Conservation (phyloP, 495 filamentous ascomycete species). For the Penicillium paxilli region DNA sequence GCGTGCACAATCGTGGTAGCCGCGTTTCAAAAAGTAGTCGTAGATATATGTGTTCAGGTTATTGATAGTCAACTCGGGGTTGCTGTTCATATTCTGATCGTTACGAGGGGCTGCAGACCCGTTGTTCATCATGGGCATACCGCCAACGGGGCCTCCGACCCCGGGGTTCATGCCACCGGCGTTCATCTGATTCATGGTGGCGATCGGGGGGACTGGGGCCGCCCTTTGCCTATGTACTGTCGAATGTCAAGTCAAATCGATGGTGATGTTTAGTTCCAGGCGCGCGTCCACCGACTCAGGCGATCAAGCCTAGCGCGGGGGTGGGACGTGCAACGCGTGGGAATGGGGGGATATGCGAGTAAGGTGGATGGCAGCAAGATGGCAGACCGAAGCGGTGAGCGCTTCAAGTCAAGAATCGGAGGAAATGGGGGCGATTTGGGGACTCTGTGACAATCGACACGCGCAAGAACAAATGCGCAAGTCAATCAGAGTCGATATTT, state of each 20-base stretch:
- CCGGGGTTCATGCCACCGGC: constrained; percentile 63
- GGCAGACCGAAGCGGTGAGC: constrained; percentile 17
- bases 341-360: constrained; percentile 5
- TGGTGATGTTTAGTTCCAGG: constrained; percentile 16
- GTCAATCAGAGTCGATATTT: constrained; percentile 1
- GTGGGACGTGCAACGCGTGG: constrained; percentile 30
- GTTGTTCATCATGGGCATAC: constrained; percentile 74
- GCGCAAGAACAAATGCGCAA: constrained; percentile 13
- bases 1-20: constrained; percentile 77
- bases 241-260: constrained; percentile 26
- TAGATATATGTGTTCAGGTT: constrained; percentile 97
- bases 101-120: constrained; percentile 53
- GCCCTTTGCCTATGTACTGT: constrained; percentile 37
- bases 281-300: constrained; percentile 43
- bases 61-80: constrained; percentile 62
- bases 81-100: constrained; percentile 41
- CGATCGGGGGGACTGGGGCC: constrained; percentile 32
- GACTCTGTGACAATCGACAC: constrained; percentile 3
- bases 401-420: constrained; percentile 2
- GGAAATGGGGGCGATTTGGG: background rate
- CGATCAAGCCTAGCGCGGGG: constrained; percentile 32
- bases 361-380: background rate
- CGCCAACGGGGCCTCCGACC: constrained; percentile 63
- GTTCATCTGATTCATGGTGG: constrained; percentile 73
- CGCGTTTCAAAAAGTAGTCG: constrained; percentile 87